Evolutionary conservation across 352 stramenopile species (phyloP).

Genomic region (Phytophthora pseudosyringae): DNA sequence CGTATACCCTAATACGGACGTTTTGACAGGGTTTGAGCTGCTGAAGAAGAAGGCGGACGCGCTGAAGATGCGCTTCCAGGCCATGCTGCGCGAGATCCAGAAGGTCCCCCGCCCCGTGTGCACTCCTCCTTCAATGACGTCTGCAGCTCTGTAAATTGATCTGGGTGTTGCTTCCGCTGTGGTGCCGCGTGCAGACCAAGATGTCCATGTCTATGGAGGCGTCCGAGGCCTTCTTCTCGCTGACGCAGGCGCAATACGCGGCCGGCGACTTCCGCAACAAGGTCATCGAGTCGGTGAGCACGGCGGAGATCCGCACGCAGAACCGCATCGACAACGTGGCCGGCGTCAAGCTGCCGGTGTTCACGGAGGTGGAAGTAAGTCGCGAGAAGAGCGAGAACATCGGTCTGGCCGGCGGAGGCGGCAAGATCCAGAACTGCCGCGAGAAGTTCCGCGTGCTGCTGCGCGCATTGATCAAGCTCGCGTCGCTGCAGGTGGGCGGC

Average conservation of each 20-base stretch:
- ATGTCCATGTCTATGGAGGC: conserved; percentile 90
- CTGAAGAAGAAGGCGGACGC: conserved; percentile 99
- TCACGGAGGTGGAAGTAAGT: conserved; percentile 96
- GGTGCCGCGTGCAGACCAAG: conserved; percentile 62
- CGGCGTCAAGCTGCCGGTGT: conserved; percentile 99
- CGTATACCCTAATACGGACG: neutral
- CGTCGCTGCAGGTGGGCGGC: conserved; percentile 73
- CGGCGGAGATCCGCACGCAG: conserved; percentile 95
- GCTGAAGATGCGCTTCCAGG: conserved; percentile 96
- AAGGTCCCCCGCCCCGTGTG: conserved; percentile 44
- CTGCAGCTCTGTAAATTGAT: neutral
- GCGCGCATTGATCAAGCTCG: conserved; percentile 87
- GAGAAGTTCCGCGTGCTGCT: conserved; percentile 90
- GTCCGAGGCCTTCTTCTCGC: conserved; percentile 96
- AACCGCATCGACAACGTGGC: conserved; percentile 99
- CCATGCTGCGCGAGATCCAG: conserved; percentile 88
- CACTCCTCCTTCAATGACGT: neutral
- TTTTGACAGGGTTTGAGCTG: conserved; percentile 75
- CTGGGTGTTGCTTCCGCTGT: neutral
- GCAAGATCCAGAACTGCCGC: conserved; percentile 96
- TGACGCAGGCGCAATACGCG: conserved; percentile 98
- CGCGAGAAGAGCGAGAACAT: conserved; percentile 96
- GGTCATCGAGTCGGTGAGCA: conserved; percentile 96
- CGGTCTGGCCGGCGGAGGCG: conserved; percentile 95
- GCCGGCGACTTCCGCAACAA: conserved; percentile 98